These are phyloP conservation scores for Thelonectria blattea DNA, from an alignment of 2,329 filamentous ascomycete species.

Conservation along the genomic window DNA sequence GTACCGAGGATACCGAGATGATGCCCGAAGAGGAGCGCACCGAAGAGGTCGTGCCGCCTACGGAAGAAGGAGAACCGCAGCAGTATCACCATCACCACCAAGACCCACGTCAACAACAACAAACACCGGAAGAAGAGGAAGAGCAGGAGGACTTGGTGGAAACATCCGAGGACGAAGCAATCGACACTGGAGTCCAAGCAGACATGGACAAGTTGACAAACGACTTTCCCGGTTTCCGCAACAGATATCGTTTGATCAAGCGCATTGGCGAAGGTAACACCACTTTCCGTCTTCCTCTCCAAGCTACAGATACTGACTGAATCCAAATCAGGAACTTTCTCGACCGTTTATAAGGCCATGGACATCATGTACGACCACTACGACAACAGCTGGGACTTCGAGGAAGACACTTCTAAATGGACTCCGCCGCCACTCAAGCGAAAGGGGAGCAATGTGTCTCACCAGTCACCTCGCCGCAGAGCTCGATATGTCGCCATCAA, in stretches of 20 bases:
- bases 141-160: conserved; percentile 51
- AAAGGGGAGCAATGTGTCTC: conserved; percentile 45
- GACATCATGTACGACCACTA: conserved; percentile 85
- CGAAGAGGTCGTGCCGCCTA: conserved; percentile 32
- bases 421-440: conserved; percentile 69
- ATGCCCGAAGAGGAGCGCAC: conserved; percentile 50
- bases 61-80: conserved; percentile 36
- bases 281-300: conserved; percentile 13
- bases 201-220: conserved; percentile 88
- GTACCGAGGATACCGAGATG: conserved; percentile 58
- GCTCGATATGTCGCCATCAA: conserved; percentile 93
- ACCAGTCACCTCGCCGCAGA: conserved; percentile 39
- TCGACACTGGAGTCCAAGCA: conserved; percentile 74
- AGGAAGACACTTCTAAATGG: conserved; percentile 70
- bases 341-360: conserved; percentile 98
- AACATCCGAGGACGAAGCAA: conserved; percentile 63
- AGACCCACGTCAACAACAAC: conserved; percentile 22
- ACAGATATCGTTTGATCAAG: conserved; percentile 89
- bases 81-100: conserved; percentile 32
- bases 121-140: conserved; percentile 36
- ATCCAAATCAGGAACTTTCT: conserved; percentile 82
- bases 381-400: conserved; percentile 85
- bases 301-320: conserved; percentile 12
- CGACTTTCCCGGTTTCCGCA: conserved; percentile 82
- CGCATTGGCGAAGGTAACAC: conserved; percentile 88